These are phyloP conservation scores for Agapanthus africanus DNA, from an alignment of 106 monocot genomes.

Conservation along the genomic window DNA sequence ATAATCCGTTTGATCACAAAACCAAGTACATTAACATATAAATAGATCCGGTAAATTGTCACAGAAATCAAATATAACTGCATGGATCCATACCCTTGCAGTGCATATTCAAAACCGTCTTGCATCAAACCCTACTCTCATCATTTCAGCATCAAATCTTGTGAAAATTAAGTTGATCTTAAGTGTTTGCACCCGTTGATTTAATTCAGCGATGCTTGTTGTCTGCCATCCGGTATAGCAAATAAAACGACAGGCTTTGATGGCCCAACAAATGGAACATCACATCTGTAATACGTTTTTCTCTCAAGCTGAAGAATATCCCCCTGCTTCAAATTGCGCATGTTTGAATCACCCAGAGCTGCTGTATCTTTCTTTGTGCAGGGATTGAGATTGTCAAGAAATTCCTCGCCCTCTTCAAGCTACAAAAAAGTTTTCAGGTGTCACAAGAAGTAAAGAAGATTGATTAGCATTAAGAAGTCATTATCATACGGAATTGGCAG, in stretches of 20 bases:
- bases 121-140: too few relatives aligned
- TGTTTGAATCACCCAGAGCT: conserved; percentile 87
- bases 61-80: too few relatives aligned
- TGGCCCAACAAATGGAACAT: conserved; percentile 63
- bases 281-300: conserved; percentile 90
- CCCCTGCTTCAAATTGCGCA: conserved; percentile 82
- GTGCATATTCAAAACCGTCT: too few relatives aligned
- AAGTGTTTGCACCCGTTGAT: not conserved
- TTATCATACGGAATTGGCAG: too few relatives aligned
- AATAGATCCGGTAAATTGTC: too few relatives aligned
- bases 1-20: too few relatives aligned
- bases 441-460: not conserved
- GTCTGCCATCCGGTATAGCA: conserved; percentile 90
- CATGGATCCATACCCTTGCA: too few relatives aligned
- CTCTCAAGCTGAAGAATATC: conserved; percentile 94
- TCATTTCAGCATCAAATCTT: too few relatives aligned
- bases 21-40: too few relatives aligned
- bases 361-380: conserved; percentile 51
- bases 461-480: too few relatives aligned
- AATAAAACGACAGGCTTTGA: conserved; percentile 80
- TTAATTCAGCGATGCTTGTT: conserved; percentile 40
- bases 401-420: conserved; percentile 92
- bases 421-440: conserved; percentile 24
- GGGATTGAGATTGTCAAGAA: conserved; percentile 79
- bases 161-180: not conserved